phyloP scores from a whole-genome alignment of 2,329 filamentous ascomycete genomes.

The Penicillium sp. region DNA sequence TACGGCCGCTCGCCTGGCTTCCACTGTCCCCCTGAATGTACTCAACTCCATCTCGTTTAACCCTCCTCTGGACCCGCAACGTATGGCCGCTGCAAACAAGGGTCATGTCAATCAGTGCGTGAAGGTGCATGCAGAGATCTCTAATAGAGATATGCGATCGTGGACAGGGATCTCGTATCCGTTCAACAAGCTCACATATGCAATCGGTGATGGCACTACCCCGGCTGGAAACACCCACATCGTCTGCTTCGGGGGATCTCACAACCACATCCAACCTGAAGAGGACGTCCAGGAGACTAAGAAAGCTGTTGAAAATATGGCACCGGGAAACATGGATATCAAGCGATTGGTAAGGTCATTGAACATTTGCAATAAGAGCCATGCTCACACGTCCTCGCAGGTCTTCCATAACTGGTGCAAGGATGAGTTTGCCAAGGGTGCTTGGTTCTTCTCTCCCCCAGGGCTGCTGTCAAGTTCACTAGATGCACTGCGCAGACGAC shows the following conservation, averaged over 20 bases:
- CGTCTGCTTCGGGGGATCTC: conserved; percentile 49
- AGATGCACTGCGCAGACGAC: conserved; percentile 43
- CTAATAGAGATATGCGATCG: conserved; percentile 45
- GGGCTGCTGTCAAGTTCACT: conserved; percentile 44
- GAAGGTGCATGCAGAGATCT: conserved; percentile 52
- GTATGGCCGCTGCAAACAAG: conserved; percentile 39
- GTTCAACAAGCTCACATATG: conserved; percentile 47
- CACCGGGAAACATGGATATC: conserved; percentile 31
- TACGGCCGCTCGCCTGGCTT: conserved; percentile 40
- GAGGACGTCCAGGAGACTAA: conserved; percentile 42
- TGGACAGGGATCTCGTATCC: conserved; percentile 50
- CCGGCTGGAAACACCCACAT: conserved; percentile 52
- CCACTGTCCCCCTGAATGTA: conserved; percentile 50
- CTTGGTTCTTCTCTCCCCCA: conserved; percentile 47
- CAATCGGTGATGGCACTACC: conserved; percentile 50
- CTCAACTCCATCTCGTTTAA: conserved; percentile 45
- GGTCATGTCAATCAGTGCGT: conserved; percentile 51
- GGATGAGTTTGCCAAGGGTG: conserved; percentile 52
- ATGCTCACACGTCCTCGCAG: conserved; percentile 10
- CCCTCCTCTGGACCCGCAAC: conserved; percentile 41
- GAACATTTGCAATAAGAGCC: neutral
- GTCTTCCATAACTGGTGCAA: conserved; percentile 55
- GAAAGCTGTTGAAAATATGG: conserved; percentile 37
- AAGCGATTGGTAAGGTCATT: conserved; percentile 23
- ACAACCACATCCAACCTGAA: conserved; percentile 50